Conservation (phyloP, 768 basidiomycete genomes). For the Paxillus rubicundulus region DNA sequence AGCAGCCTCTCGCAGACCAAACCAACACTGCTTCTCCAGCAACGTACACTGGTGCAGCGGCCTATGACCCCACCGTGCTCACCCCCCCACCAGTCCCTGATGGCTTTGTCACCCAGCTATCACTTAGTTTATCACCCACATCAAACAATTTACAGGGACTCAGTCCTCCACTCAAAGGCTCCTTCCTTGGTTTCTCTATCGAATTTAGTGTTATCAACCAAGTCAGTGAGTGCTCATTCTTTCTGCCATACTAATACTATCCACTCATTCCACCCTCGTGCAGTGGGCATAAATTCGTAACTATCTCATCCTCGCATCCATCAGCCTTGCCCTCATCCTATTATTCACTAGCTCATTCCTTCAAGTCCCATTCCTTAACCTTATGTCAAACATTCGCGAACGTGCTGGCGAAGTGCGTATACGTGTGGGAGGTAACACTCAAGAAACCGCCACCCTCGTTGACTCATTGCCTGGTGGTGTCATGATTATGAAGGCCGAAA, state of each 20-base stretch:
- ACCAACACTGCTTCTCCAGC: constrained; percentile 19
- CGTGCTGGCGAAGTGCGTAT: constrained; percentile 42
- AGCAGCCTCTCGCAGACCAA: constrained; percentile 18
- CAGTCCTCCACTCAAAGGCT: constrained; percentile 35
- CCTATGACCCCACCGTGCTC: constrained; percentile 32
- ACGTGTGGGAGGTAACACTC: constrained; percentile 52
- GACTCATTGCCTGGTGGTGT: constrained; percentile 23
- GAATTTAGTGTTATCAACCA: constrained; percentile 63
- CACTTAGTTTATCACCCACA: constrained; percentile 24
- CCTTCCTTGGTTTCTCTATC: constrained; percentile 57
- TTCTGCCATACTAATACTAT: background rate
- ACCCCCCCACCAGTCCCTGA: constrained; percentile 28
- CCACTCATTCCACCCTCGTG: background rate
- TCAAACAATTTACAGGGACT: constrained; percentile 9
- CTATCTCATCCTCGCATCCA: background rate
- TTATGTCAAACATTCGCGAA: constrained; percentile 42
- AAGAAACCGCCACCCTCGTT: constrained; percentile 40
- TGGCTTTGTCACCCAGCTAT: constrained; percentile 20
- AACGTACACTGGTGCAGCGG: constrained; percentile 30
- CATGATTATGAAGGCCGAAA: constrained; percentile 32
- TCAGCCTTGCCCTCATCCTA: background rate
- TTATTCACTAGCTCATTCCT: constrained; percentile 17
- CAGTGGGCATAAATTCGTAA: constrained; percentile 16
- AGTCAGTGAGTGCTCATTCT: constrained; percentile 33
- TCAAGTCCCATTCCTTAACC: constrained; percentile 44